Evolutionary conservation across 1,284 basidiomycete genomes (phyloP).

Genomic region (Sporisorium exsertum): DNA sequence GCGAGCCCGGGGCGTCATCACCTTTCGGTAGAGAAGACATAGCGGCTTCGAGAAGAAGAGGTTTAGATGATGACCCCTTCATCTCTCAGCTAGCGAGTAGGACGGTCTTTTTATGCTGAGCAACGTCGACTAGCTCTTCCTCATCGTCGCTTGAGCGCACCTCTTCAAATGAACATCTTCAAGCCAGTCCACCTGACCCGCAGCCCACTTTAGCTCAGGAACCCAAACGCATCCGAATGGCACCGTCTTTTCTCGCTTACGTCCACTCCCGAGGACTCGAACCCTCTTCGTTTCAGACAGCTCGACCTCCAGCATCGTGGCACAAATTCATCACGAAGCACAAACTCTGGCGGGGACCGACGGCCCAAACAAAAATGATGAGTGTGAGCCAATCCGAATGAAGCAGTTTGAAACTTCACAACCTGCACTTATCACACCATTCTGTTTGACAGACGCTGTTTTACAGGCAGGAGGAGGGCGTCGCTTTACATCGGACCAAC

Average conservation of each 20-base stretch:
- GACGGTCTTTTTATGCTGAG: neutral
- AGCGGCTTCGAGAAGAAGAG: neutral
- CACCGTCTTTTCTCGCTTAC: neutral
- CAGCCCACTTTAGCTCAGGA: neutral
- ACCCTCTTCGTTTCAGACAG: no score
- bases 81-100: neutral
- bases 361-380: neutral
- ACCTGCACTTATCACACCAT: neutral
- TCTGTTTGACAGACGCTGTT: neutral
- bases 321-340: neutral
- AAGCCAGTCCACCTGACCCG: no score
- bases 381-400: neutral
- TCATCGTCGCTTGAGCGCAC: neutral
- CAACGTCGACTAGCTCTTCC: neutral
- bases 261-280: no score
- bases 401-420: neutral
- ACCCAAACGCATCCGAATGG: neutral
- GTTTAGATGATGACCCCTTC: neutral
- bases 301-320: no score
- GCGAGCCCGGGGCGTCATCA: neutral
- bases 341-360: no score
- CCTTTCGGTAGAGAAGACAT: slow-evolving; percentile 6
- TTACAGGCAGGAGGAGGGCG: no score
- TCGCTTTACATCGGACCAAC: neutral
- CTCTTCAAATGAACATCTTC: no score